Conservation (phyloP, 108 stramenopile species). For the Mediolabrus comicus region DNA sequence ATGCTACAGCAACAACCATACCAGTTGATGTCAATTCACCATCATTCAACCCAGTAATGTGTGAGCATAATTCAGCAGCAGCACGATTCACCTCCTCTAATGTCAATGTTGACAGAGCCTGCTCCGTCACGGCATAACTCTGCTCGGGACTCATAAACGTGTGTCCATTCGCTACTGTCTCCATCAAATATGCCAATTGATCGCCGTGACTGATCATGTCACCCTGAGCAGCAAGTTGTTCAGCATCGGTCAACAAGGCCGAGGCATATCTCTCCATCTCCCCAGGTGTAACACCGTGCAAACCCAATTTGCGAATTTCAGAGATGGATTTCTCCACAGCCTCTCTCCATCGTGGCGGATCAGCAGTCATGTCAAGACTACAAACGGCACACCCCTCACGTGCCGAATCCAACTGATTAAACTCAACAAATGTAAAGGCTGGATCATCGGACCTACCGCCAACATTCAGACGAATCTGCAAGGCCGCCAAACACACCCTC, state of each 20-base stretch:
- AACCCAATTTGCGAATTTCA: constrained; percentile 91
- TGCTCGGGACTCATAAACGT: constrained; percentile 96
- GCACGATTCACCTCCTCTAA: constrained; percentile 94
- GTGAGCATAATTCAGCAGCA: constrained; percentile 91
- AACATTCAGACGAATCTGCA: constrained; percentile 96
- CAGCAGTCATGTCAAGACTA: constrained; percentile 94
- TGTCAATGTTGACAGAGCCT: constrained; percentile 84
- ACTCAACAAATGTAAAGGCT: constrained; percentile 96
- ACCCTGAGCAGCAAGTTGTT: constrained; percentile 92
- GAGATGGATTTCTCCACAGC: constrained; percentile 87
- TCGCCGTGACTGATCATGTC: constrained; percentile 93
- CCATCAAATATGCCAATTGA: constrained; percentile 94
- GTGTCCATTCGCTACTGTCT: constrained; percentile 95
- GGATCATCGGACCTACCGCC: constrained; percentile 89
- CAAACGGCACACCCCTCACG: constrained; percentile 97
- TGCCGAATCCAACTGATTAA: constrained; percentile 96
- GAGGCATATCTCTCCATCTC: constrained; percentile 94
- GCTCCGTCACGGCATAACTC: constrained; percentile 83
- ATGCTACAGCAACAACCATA: constrained; percentile 78
- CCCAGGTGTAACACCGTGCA: constrained; percentile 86
- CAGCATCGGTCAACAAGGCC: constrained; percentile 91
- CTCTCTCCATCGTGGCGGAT: constrained; percentile 91
- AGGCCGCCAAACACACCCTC: constrained; percentile 88
- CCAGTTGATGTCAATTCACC: constrained; percentile 58
- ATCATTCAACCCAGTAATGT: constrained; percentile 81